Evolutionary conservation across 1,284 basidiomycete genomes (phyloP).

Genomic region (Moesziomyces sp.): DNA sequence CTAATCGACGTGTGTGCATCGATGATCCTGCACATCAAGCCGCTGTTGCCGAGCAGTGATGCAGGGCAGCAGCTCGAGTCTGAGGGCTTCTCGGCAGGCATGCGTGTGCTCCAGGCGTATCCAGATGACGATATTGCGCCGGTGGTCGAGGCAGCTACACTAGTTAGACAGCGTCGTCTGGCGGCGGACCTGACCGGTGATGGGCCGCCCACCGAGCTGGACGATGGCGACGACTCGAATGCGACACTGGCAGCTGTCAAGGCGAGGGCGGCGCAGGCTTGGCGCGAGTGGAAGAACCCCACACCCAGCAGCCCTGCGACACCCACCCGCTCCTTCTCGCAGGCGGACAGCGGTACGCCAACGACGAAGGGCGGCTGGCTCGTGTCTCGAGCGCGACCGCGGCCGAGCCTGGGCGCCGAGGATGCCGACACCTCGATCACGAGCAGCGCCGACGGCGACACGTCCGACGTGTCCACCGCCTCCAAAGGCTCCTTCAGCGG

Average conservation of each 20-base stretch:
- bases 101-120: slow-evolving; percentile 58
- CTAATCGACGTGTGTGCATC: slow-evolving; percentile 64
- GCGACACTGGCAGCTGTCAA: slow-evolving; percentile 22
- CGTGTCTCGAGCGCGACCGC: slow-evolving; percentile 20
- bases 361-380: slow-evolving; percentile 42
- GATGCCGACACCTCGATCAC: slow-evolving; percentile 27
- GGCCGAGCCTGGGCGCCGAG: slow-evolving; percentile 11
- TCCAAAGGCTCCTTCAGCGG: slow-evolving; percentile 34
- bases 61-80: slow-evolving; percentile 28
- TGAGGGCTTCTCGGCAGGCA: slow-evolving; percentile 54
- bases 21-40: slow-evolving; percentile 54
- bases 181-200: slow-evolving; percentile 60
- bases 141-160: slow-evolving; percentile 53
- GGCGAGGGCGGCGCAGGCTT: slow-evolving; percentile 35
- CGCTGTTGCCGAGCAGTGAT: slow-evolving; percentile 16
- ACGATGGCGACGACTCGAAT: slow-evolving; percentile 27
- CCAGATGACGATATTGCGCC: slow-evolving; percentile 58
- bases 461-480: slow-evolving; percentile 23
- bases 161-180: slow-evolving; percentile 53
- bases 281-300: slow-evolving; percentile 38
- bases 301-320: neutral
- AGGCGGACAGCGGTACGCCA: slow-evolving; percentile 4
- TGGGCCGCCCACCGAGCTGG: slow-evolving; percentile 49
- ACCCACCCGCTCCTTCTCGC: neutral
- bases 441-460: slow-evolving; percentile 16